Percentiles rank a stretch among this genome's conserved stretches.
These are phyloP conservation scores for Thielaviopsis populi DNA, from an alignment of 2,329 filamentous ascomycete species.

Conservation along the genomic window DNA sequence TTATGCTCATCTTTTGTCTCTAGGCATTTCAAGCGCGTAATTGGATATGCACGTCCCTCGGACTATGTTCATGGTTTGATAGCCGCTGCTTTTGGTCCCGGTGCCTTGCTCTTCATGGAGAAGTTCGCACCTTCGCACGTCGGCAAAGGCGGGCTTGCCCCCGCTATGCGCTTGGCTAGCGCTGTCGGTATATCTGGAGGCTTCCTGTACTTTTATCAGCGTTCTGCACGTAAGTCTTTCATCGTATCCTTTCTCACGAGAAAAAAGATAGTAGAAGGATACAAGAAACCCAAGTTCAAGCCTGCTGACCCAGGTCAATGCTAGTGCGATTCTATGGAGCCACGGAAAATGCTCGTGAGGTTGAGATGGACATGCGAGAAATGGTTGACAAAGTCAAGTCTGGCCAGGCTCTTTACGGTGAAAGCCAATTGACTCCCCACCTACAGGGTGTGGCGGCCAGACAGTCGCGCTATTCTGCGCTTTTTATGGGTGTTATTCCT, in stretches of 20 bases:
- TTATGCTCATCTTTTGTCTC: not conserved
- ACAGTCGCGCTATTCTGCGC: slow-evolving; percentile 80
- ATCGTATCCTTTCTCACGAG: not conserved
- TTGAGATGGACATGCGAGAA: slow-evolving; percentile 93
- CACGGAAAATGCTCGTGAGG: slow-evolving; percentile 78
- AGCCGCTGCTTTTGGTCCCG: slow-evolving; percentile 57
- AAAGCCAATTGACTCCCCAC: slow-evolving; percentile 61
- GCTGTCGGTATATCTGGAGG: slow-evolving; percentile 61
- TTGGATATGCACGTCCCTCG: slow-evolving; percentile 69
- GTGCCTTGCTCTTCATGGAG: slow-evolving; percentile 65
- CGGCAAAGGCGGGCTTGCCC: slow-evolving; percentile 66
- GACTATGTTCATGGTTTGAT: slow-evolving; percentile 63
- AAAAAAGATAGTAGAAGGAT: not conserved
- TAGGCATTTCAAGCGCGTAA: slow-evolving; percentile 81
- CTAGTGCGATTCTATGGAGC: slow-evolving; percentile 91
- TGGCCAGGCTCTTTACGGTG: slow-evolving; percentile 79
- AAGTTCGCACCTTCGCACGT: slow-evolving; percentile 71
- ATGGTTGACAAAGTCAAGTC: slow-evolving; percentile 96
- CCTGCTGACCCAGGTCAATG: not conserved
- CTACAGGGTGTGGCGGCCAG: slow-evolving; percentile 86
- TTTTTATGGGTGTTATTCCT: slow-evolving; percentile 71
- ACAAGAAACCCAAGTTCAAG: not conserved
- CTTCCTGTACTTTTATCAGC: slow-evolving; percentile 72
- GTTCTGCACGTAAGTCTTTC: slow-evolving; percentile 56
- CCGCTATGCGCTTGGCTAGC: slow-evolving; percentile 64